Percentiles rank a stretch among this genome's conserved stretches.
Conservation (phyloP, 2,329 filamentous ascomycete genomes). For the Escovopsis sp. region DNA sequence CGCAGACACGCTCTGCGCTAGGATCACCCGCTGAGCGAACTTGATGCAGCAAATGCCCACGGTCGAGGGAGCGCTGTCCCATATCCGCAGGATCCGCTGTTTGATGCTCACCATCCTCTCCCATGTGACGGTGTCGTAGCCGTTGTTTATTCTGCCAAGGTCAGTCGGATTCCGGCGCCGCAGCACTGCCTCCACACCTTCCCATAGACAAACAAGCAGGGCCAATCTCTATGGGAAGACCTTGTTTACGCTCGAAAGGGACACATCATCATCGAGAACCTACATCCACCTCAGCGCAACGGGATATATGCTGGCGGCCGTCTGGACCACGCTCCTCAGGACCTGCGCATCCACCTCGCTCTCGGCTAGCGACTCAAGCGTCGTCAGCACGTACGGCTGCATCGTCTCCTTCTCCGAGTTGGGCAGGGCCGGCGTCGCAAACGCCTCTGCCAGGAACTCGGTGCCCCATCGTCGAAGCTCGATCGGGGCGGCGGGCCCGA, state of each 20-base stretch:
- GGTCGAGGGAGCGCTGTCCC: constrained; percentile 64
- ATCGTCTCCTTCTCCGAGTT: constrained; percentile 67
- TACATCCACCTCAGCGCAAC: constrained; percentile 89
- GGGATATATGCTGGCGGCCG: constrained; percentile 83
- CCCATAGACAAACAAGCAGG: no score
- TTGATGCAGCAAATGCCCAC: constrained; percentile 93
- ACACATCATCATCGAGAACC: constrained; percentile 27
- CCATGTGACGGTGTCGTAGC: constrained; percentile 70
- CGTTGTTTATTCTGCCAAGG: constrained; percentile 60
- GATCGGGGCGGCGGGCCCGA: constrained; percentile 56
- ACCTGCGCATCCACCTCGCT: constrained; percentile 66
- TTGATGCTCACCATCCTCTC: constrained; percentile 81
- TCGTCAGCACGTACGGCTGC: constrained; percentile 62
- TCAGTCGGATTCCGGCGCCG: constrained; percentile 15
- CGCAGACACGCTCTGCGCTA: constrained; percentile 76
- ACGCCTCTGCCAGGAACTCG: constrained; percentile 90
- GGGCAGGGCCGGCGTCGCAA: constrained; percentile 75
- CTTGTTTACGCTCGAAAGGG: no score
- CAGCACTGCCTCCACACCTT: no score
- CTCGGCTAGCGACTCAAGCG: constrained; percentile 54
- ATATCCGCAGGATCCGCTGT: constrained; percentile 70
- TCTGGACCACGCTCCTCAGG: constrained; percentile 73
- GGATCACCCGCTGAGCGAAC: constrained; percentile 83
- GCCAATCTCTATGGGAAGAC: no score
- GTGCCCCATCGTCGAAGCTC: constrained; percentile 91